A percentile compares a stretch with the other conserved stretches of the same genome.
Evolutionary conservation across 2,329 filamentous ascomycete species (phyloP).

Genomic region (Lecanicillium sp.): DNA sequence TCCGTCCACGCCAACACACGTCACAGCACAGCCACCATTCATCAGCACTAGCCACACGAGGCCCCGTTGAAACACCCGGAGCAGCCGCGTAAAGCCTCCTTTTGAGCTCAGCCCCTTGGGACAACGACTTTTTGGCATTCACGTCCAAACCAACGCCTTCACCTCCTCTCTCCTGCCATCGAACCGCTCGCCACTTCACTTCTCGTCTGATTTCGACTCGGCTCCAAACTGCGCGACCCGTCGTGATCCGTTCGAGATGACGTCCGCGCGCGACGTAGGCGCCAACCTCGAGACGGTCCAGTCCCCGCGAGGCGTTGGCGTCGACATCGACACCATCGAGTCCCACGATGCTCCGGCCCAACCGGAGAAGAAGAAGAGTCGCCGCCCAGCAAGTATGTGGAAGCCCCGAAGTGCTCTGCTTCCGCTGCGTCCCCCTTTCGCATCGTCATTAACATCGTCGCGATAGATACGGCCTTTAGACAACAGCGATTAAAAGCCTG

Average conservation of each 20-base stretch:
- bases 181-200: too few relatives aligned
- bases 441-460: background rate
- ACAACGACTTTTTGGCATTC: too few relatives aligned
- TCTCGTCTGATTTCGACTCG: too few relatives aligned
- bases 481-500: slow-evolving; percentile 97
- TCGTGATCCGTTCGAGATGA: slow-evolving; percentile 1
- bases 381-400: slow-evolving; percentile 75
- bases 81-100: too few relatives aligned
- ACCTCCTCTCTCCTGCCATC: too few relatives aligned
- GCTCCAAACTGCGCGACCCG: background rate
- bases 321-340: slow-evolving; percentile 47
- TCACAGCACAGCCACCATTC: too few relatives aligned
- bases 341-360: slow-evolving; percentile 43
- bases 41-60: too few relatives aligned
- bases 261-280: slow-evolving; percentile 7
- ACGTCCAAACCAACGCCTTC: too few relatives aligned
- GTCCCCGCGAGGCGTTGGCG: slow-evolving; percentile 32
- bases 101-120: too few relatives aligned
- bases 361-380: slow-evolving; percentile 78
- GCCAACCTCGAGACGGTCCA: slow-evolving; percentile 34
- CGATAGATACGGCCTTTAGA: slow-evolving; percentile 83
- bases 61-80: too few relatives aligned
- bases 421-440: background rate
- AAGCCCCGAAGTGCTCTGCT: slow-evolving; percentile 17
- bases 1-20: too few relatives aligned